A percentile compares a stretch with the other conserved stretches of the same genome.
Conservation (phyloP, 495 filamentous ascomycete genomes). For the Lentithecium fluviatile region DNA sequence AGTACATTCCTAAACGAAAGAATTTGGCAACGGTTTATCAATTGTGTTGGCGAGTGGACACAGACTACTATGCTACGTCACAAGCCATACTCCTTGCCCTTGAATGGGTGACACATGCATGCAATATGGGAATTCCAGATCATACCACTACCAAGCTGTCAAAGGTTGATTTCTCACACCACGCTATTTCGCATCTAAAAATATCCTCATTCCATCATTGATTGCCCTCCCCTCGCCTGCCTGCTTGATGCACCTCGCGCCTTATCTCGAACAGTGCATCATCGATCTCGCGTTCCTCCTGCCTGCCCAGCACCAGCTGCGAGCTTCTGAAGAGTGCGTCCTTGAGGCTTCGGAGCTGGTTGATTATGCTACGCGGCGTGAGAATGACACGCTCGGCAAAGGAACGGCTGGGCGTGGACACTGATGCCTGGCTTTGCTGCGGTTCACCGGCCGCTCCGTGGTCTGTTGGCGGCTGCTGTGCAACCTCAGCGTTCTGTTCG, state of each 20-base stretch:
- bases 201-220: background rate
- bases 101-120: too few relatives aligned
- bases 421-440: too few relatives aligned
- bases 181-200: background rate
- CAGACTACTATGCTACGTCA: too few relatives aligned
- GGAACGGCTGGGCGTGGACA: conserved; percentile 15
- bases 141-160: too few relatives aligned
- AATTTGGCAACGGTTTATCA: too few relatives aligned
- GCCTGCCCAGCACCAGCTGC: conserved; percentile 34
- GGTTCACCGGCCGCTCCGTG: background rate
- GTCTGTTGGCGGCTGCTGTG: conserved; percentile 17
- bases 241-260: conserved; percentile 39
- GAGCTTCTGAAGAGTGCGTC: conserved; percentile 24
- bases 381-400: conserved; percentile 26
- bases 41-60: too few relatives aligned
- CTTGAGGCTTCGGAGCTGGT: conserved; percentile 17
- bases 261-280: conserved; percentile 41
- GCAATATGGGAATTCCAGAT: too few relatives aligned
- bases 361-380: conserved; percentile 35
- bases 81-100: too few relatives aligned
- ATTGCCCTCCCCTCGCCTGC: conserved; percentile 29
- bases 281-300: conserved; percentile 42
- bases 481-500: conserved; percentile 21
- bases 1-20: too few relatives aligned
- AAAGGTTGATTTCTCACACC: too few relatives aligned